These are phyloP conservation scores for Globisporangium rhizosaccharum DNA, from an alignment of 352 stramenopile genomes.

Conservation along the genomic window DNA sequence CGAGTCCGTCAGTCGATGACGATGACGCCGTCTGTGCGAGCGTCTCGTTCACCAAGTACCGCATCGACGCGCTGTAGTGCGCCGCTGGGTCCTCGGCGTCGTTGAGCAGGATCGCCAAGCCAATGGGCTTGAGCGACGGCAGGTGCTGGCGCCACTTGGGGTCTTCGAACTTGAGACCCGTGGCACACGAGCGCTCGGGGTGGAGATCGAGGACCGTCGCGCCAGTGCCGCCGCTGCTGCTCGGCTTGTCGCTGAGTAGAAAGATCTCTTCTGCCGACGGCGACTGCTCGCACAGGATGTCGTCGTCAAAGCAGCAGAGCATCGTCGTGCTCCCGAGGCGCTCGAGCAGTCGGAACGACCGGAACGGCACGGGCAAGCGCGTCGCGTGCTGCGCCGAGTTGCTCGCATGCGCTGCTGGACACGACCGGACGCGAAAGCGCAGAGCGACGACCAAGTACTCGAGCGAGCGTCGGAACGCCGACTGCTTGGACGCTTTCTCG, in stretches of 20 bases:
- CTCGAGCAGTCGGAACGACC: constrained; percentile 74
- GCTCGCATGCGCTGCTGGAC: constrained; percentile 43
- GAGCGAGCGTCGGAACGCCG: constrained; percentile 56
- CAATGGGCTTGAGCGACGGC: constrained; percentile 73
- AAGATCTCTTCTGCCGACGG: constrained; percentile 84
- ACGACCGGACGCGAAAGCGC: constrained; percentile 55
- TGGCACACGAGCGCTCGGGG: constrained; percentile 62
- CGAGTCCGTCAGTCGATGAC: constrained; percentile 1
- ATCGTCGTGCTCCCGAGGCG: constrained; percentile 81
- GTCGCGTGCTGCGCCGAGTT: constrained; percentile 11
- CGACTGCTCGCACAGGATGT: constrained; percentile 79
- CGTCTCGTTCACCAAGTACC: constrained; percentile 65
- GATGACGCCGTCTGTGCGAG: constrained; percentile 8
- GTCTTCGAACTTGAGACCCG: constrained; percentile 82
- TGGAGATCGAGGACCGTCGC: constrained; percentile 76
- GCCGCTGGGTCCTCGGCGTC: constrained; percentile 62
- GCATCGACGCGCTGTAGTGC: constrained; percentile 64
- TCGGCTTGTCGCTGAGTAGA: constrained; percentile 68
- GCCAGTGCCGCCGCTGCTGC: constrained; percentile 11
- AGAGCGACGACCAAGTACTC: constrained; percentile 73
- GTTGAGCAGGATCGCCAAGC: constrained; percentile 76
- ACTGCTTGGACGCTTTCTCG: constrained; percentile 57
- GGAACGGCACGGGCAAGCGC: constrained; percentile 56
- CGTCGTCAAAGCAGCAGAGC: constrained; percentile 86
- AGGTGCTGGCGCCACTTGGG: constrained; percentile 81